Conservation (phyloP, 495 filamentous ascomycete genomes). For the Neurospora intermedia region DNA sequence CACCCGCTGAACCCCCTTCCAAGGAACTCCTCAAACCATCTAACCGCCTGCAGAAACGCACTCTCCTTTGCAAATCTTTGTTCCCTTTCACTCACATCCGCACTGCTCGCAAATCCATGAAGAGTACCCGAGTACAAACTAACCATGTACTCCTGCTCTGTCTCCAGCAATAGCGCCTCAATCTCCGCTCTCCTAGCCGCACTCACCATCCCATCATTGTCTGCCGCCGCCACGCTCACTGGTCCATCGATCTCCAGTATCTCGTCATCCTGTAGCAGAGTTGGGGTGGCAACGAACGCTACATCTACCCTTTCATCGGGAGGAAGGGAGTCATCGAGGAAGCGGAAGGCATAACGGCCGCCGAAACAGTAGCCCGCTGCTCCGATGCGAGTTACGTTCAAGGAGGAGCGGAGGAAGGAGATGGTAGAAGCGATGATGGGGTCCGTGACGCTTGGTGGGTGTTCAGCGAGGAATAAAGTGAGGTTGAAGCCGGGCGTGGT, state of each 20-base stretch:
- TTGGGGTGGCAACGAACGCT: slow-evolving; percentile 64
- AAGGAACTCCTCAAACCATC: slow-evolving; percentile 49
- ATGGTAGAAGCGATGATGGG: slow-evolving; percentile 51
- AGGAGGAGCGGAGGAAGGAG: slow-evolving; percentile 43
- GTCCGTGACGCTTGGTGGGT: slow-evolving; percentile 46
- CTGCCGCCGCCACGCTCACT: slow-evolving; percentile 60
- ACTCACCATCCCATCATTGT: slow-evolving; percentile 54
- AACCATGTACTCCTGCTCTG: slow-evolving; percentile 46
- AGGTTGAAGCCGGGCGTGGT: slow-evolving; percentile 47
- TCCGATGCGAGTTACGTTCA: slow-evolving; percentile 52
- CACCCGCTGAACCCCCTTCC: neutral
- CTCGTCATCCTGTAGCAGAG: slow-evolving; percentile 53
- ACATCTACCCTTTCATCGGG: slow-evolving; percentile 42
- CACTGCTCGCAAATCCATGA: slow-evolving; percentile 63
- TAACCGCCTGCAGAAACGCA: slow-evolving; percentile 62
- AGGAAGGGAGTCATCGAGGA: slow-evolving; percentile 5
- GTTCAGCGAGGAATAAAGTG: slow-evolving; percentile 41
- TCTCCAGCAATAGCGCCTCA: slow-evolving; percentile 25
- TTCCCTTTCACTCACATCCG: slow-evolving; percentile 43
- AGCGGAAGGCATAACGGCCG: slow-evolving; percentile 33
- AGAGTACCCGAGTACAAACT: slow-evolving; percentile 52
- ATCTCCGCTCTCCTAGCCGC: slow-evolving; percentile 47
- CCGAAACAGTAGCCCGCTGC: slow-evolving; percentile 57
- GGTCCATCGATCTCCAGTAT: slow-evolving; percentile 51
- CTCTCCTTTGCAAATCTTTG: slow-evolving; percentile 66